Conservation (phyloP, 805 yeast genomes). For the Starmerella bombi region DNA sequence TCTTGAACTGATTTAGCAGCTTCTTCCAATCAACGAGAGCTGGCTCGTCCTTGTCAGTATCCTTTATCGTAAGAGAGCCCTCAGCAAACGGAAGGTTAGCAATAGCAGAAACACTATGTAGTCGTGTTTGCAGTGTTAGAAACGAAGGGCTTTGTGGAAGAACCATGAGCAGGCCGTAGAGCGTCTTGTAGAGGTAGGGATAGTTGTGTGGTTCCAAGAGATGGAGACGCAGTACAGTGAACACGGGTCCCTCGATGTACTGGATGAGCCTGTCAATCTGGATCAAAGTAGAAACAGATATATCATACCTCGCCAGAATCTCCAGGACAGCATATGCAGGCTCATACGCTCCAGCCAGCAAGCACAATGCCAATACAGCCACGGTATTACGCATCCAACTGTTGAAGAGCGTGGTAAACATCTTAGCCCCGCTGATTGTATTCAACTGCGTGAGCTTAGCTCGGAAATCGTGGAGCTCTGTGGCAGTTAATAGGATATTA, state of each 20-base stretch:
- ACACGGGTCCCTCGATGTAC: conserved; percentile 81
- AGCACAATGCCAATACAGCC: conserved; percentile 71
- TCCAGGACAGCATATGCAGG: conserved; percentile 73
- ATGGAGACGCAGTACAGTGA: conserved; percentile 73
- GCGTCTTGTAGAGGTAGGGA: conserved; percentile 70
- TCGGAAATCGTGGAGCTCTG: conserved; percentile 61
- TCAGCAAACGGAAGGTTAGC: conserved; percentile 26
- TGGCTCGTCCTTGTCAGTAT: background rate
- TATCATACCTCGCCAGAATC: conserved; percentile 68
- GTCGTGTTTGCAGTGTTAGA: conserved; percentile 61
- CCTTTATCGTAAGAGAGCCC: conserved; percentile 5
- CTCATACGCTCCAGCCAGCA: conserved; percentile 78
- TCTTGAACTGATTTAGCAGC: background rate
- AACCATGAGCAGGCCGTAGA: conserved; percentile 86
- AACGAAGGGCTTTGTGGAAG: conserved; percentile 90
- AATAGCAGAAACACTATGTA: conserved; percentile 40
- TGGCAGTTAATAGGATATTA: conserved; percentile 73
- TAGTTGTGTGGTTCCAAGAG: conserved; percentile 73
- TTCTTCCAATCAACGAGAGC: conserved; percentile 2
- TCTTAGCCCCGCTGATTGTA: conserved; percentile 45
- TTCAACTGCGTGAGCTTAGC: conserved; percentile 51
- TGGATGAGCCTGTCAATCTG: conserved; percentile 87
- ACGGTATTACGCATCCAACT: conserved; percentile 91
- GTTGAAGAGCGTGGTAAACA: conserved; percentile 65
- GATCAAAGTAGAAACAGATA: conserved; percentile 61